Percentiles rank a stretch among this genome's conserved stretches.
Evolutionary conservation across 2,329 filamentous ascomycete species (phyloP).

Genomic region (Elsinoe fawcettii): DNA sequence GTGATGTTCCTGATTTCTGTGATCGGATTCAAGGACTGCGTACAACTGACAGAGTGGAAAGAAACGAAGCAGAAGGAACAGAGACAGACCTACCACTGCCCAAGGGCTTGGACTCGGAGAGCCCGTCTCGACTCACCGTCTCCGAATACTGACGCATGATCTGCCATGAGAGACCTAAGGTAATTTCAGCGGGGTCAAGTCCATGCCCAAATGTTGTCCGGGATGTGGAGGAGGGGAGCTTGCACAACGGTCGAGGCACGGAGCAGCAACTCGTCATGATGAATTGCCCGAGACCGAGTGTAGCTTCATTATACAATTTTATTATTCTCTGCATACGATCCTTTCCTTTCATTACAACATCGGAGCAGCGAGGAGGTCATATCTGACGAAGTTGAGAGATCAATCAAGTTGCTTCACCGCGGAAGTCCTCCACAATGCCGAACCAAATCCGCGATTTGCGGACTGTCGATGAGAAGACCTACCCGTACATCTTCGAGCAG

Average conservation of each 20-base stretch:
- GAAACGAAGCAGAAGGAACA: background rate
- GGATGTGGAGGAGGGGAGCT: background rate
- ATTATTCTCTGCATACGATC: background rate
- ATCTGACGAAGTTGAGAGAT: background rate
- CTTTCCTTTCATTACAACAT: background rate
- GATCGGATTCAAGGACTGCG: background rate
- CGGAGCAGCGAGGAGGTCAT: background rate
- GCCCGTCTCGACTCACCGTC: background rate
- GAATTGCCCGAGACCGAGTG: conserved; percentile 2
- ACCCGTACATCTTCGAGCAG: conserved; percentile 29
- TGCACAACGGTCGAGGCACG: conserved; percentile 4
- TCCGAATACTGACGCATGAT: background rate
- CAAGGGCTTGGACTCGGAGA: background rate
- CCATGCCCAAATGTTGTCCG: background rate
- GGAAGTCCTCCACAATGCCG: conserved; percentile 15
- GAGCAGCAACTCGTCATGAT: conserved; percentile 5
- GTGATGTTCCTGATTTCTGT: background rate
- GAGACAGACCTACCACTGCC: background rate
- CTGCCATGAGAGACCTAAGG: background rate
- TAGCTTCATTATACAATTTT: background rate
- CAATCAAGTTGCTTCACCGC: background rate
- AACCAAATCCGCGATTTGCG: conserved; percentile 28
- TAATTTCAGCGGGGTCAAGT: background rate
- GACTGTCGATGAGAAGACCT: conserved; percentile 25
- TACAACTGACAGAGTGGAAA: background rate